A percentile compares a stretch with the other conserved stretches of the same genome.
Evolutionary conservation across 805 yeast species (phyloP).

Genomic region (Scheffersomyces ergatensis): DNA sequence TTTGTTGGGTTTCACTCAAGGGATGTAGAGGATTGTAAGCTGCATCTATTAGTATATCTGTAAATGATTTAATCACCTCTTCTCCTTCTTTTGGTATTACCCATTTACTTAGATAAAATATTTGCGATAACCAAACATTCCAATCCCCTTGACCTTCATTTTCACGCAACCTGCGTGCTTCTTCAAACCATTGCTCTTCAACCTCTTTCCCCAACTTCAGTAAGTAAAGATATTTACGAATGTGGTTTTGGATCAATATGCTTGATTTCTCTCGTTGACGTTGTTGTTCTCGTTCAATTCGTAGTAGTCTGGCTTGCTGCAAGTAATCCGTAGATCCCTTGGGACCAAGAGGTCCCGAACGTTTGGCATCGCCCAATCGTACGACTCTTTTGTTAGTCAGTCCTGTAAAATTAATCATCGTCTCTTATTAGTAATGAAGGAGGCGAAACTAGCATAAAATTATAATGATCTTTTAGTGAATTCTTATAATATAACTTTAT

Average conservation of each 20-base stretch:
- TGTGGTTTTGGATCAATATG: slow-evolving; percentile 45
- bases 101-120: slow-evolving; percentile 16
- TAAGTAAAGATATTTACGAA: slow-evolving; percentile 40
- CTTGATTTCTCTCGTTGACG: slow-evolving; percentile 52
- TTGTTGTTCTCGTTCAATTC: slow-evolving; percentile 61
- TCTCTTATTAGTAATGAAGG: not conserved
- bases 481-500: too few species aligned
- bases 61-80: not conserved
- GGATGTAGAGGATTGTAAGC: slow-evolving; percentile 1
- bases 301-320: slow-evolving; percentile 62
- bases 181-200: slow-evolving; percentile 14
- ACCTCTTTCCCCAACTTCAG: slow-evolving; percentile 15
- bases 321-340: slow-evolving; percentile 40
- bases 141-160: slow-evolving; percentile 6
- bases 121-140: slow-evolving; percentile 18
- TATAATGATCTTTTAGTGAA: too few species aligned
- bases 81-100: slow-evolving; percentile 5
- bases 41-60: slow-evolving; percentile 6
- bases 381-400: slow-evolving; percentile 58
- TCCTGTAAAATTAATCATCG: slow-evolving; percentile 63
- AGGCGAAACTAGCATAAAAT: too few species aligned
- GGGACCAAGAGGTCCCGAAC: slow-evolving; percentile 23
- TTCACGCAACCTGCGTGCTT: not conserved
- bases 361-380: slow-evolving; percentile 65
- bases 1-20: not conserved